phyloP scores from a whole-genome alignment of 1,284 basidiomycete genomes.

The Microbotryum scabiosae region DNA sequence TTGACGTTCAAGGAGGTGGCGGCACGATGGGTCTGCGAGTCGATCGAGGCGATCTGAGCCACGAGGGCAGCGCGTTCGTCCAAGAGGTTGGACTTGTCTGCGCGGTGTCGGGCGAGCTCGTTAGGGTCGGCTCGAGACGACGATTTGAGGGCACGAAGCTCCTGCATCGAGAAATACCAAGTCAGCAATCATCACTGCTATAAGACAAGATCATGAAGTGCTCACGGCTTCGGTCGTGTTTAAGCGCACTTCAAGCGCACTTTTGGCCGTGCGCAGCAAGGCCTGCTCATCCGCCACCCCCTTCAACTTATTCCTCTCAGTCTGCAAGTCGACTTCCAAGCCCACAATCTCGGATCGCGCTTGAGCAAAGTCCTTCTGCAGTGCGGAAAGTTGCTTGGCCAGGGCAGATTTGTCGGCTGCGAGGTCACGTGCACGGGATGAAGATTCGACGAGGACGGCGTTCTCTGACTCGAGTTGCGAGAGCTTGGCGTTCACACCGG shows the following conservation, averaged over 20 bases:
- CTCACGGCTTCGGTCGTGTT: constrained; percentile 13
- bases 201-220: no score
- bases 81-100: constrained; percentile 9
- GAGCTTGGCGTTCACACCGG: constrained; percentile 11
- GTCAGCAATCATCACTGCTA: no score
- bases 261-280: neutral
- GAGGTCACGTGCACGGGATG: constrained; percentile 1
- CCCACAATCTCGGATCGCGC: constrained; percentile 57
- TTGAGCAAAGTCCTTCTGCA: constrained; percentile 59
- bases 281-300: constrained; percentile 55
- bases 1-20: neutral
- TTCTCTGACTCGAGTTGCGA: constrained; percentile 11
- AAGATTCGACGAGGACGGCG: constrained; percentile 7
- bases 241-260: constrained; percentile 10
- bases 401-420: constrained; percentile 15
- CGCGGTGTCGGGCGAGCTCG: constrained; percentile 6
- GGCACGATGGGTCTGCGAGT: constrained; percentile 7
- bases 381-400: constrained; percentile 38
- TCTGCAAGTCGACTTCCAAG: constrained; percentile 57
- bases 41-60: constrained; percentile 12
- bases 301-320: constrained; percentile 57
- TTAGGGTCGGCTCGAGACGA: neutral
- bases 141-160: constrained; percentile 16
- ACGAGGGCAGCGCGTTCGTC: constrained; percentile 17
- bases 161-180: constrained; percentile 1